Base-by-base conservation (phyloP, 805 yeast genomes). In the Hanseniaspora osmophila region DNA sequence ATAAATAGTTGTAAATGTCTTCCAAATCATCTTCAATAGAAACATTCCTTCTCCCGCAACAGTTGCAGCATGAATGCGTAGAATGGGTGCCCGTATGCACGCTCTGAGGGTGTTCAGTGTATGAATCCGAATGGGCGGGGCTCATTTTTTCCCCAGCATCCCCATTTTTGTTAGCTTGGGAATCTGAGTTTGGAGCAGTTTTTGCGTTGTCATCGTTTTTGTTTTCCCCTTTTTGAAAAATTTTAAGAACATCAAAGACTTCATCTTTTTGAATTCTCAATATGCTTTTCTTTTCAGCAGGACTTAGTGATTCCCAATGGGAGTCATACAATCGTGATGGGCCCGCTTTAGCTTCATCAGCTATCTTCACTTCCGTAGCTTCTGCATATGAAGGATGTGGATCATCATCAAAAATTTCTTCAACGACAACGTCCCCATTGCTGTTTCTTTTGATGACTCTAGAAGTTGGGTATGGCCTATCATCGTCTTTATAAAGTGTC, bases 1-100 rank as follows among this genome's bases (percentile, higher is more conserved):
- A 79, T 54, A 80, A 77, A 15, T 77, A 75, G 49, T 80, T 80
- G 57, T 83, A 85, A 6, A 84, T 72, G 46, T 73, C 74, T 53
- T 79, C 86, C 54, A 87, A 69, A 58, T 84, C 94, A 52, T 75
- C 78, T 56, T 83, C 92, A 50, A 85, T 73, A 13, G 84, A 76
- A 43, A 67, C 62, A 54, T 80, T 77, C 52, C 82, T 79, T 41
- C 84, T 73, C 2, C 88, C 90, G 64, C 96, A 88, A 58, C 96
- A 88, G 47, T 75, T 71, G 59, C 95, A 87, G 12, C 18, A 38
- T 16, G 18, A 9, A 17, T 37, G 18, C 6, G 13, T 12, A 37
- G 22, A 16, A 37, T 37, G 18, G n/a, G 4, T 37, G 22, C n/a
- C n/a, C 7, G 27, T 22, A 22, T 22, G 27, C 27, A 22, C 27